These are phyloP conservation scores for Saitoella complicata DNA, from an alignment of 805 yeast genomes.

Conservation along the genomic window DNA sequence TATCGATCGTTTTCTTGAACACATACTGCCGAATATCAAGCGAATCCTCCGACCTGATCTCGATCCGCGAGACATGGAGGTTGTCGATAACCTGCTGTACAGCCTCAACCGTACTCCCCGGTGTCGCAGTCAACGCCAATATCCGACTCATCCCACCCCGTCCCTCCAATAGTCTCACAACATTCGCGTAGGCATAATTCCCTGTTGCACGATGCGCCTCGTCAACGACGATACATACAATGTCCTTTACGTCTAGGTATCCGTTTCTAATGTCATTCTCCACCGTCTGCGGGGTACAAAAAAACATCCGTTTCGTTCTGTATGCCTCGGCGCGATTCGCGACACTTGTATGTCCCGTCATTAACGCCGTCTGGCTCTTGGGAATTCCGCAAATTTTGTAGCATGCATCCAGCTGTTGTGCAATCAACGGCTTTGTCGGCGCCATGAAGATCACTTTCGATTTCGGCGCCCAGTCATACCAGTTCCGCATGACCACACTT, in stretches of 20 bases:
- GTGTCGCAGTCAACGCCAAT: slow-evolving; percentile 89
- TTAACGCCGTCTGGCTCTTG: slow-evolving; percentile 56
- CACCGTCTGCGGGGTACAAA: slow-evolving; percentile 91
- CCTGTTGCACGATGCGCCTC: slow-evolving; percentile 94
- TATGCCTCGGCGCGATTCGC: slow-evolving; percentile 61
- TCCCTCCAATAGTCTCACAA: slow-evolving; percentile 48
- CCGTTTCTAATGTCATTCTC: slow-evolving; percentile 77
- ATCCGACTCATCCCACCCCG: slow-evolving; percentile 55
- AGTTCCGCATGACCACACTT: slow-evolving; percentile 81
- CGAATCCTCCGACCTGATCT: slow-evolving; percentile 72
- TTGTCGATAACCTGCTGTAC: slow-evolving; percentile 74
- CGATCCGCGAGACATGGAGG: slow-evolving; percentile 57
- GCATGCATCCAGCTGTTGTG: slow-evolving; percentile 92
- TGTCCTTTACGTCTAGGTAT: slow-evolving; percentile 51
- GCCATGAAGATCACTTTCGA: slow-evolving; percentile 88
- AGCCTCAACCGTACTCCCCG: slow-evolving; percentile 73
- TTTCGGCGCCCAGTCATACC: slow-evolving; percentile 62
- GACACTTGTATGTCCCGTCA: slow-evolving; percentile 40
- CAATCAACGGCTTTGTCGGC: slow-evolving; percentile 89
- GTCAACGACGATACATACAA: slow-evolving; percentile 70
- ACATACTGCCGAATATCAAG: slow-evolving; percentile 67
- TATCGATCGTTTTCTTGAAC: slow-evolving; percentile 46
- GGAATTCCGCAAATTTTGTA: slow-evolving; percentile 75
- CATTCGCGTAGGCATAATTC: slow-evolving; percentile 73
- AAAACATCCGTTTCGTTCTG: slow-evolving; percentile 62